These are phyloP conservation scores for Penicillium goetzii DNA, from an alignment of 495 filamentous ascomycete genomes.

Conservation along the genomic window DNA sequence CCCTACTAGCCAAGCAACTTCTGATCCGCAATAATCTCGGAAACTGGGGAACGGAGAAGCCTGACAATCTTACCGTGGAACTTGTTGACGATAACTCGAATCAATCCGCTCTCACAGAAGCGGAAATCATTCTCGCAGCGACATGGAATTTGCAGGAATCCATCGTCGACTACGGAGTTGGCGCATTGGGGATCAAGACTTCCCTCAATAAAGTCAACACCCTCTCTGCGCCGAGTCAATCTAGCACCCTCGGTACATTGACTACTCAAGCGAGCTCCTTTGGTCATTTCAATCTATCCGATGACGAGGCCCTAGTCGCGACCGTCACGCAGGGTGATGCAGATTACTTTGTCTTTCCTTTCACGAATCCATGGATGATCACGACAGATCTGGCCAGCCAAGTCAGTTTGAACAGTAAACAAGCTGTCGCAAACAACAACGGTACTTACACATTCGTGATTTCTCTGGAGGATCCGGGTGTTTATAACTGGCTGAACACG, in stretches of 20 bases:
- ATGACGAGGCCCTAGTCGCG: conserved; percentile 19
- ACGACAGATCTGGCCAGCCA: conserved; percentile 8
- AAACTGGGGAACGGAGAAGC: conserved; percentile 17
- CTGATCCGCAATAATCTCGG: conserved; percentile 25
- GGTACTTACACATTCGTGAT: conserved; percentile 24
- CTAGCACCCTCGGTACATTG: conserved; percentile 22
- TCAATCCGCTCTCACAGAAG: conserved; percentile 3
- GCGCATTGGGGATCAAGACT: conserved; percentile 22
- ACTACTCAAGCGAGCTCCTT: conserved; percentile 25
- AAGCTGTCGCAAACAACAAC: conserved; percentile 11
- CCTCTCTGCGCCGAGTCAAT: conserved; percentile 17
- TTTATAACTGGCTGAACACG: conserved; percentile 23
- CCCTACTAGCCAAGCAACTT: conserved; percentile 10
- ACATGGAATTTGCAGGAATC: conserved; percentile 20
- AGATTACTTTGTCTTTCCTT: conserved; percentile 22
- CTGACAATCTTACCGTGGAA: conserved; percentile 20
- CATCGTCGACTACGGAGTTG: conserved; percentile 20
- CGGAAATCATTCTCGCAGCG: conserved; percentile 10
- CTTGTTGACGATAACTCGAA: conserved; percentile 4
- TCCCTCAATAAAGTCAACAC: conserved; percentile 19
- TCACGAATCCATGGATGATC: conserved; percentile 22
- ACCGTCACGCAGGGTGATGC: conserved; percentile 21
- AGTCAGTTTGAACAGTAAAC: conserved; percentile 2
- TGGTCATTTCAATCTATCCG: conserved; percentile 18
- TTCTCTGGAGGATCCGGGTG: conserved; percentile 15